phyloP scores from a whole-genome alignment of 768 basidiomycete genomes.

The Lactarius trivialis region DNA sequence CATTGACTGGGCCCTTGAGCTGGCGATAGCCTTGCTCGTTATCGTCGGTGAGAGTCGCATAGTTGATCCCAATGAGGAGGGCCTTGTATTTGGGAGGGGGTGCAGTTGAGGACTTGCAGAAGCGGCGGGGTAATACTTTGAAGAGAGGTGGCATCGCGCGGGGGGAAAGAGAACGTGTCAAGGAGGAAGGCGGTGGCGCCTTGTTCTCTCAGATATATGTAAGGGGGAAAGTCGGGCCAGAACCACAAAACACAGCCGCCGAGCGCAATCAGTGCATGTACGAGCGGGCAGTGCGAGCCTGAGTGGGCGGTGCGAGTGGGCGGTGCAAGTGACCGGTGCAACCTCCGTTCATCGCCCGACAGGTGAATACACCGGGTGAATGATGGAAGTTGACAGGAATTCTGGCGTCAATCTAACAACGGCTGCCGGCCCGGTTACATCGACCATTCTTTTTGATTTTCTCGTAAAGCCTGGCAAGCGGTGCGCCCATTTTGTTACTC shows the following conservation, averaged over 20 bases:
- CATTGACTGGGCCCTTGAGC: conserved; percentile 8
- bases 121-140: background rate
- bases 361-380: too few species aligned
- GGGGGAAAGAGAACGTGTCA: background rate
- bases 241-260: background rate
- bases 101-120: background rate
- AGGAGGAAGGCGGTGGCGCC: background rate
- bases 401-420: too few species aligned
- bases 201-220: background rate
- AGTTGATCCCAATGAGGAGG: conserved; percentile 10
- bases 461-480: too few species aligned
- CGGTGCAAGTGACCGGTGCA: too few species aligned
- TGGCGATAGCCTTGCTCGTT: background rate
- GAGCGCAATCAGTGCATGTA: background rate
- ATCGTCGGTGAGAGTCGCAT: background rate
- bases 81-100: background rate
- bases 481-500: too few species aligned
- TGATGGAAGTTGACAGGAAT: too few species aligned
- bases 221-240: background rate
- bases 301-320: background rate
- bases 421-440: too few species aligned
- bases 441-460: too few species aligned
- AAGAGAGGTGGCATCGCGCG: background rate
- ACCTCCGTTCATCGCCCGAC: too few species aligned
- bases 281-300: too few species aligned